phyloP scores from a whole-genome alignment of 2,329 filamentous ascomycete genomes.

The Alternaria rosae region DNA sequence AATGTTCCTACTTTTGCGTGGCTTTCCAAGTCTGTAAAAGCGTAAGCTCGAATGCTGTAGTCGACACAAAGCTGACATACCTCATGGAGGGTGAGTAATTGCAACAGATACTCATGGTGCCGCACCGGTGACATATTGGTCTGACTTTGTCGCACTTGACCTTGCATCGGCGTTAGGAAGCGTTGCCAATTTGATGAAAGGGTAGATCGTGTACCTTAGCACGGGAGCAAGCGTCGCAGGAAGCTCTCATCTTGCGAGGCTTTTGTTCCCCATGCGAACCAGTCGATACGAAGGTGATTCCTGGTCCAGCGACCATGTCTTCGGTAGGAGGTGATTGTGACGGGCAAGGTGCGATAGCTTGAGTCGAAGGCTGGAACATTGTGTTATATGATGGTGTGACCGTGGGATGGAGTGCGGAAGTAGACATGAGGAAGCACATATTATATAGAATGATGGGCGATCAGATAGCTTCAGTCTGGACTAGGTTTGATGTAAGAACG shows the following conservation, averaged over 20 bases:
- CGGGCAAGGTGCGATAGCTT: slow-evolving; percentile 32
- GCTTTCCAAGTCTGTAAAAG: slow-evolving; percentile 41
- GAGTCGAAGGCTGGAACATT: slow-evolving; percentile 44
- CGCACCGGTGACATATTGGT: slow-evolving; percentile 47
- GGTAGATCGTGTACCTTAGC: slow-evolving; percentile 33
- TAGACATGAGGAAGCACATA: slow-evolving; percentile 26
- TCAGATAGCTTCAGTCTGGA: slow-evolving; percentile 20
- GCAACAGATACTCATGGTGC: slow-evolving; percentile 50
- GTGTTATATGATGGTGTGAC: slow-evolving; percentile 18
- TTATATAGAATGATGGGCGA: slow-evolving; percentile 42
- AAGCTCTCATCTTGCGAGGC: slow-evolving; percentile 49
- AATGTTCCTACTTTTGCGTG: slow-evolving; percentile 48
- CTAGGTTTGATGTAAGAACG: slow-evolving; percentile 29
- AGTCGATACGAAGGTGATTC: slow-evolving; percentile 29
- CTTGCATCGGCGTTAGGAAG: slow-evolving; percentile 18
- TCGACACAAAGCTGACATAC: slow-evolving; percentile 26
- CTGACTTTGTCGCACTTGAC: slow-evolving; percentile 50
- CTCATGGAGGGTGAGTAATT: slow-evolving; percentile 52
- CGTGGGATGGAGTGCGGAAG: slow-evolving; percentile 19
- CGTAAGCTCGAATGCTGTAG: slow-evolving; percentile 21
- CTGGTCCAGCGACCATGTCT: slow-evolving; percentile 30
- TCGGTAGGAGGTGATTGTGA: slow-evolving; percentile 35
- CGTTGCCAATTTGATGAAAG: background rate
- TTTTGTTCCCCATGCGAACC: slow-evolving; percentile 36
- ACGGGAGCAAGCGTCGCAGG: slow-evolving; percentile 49